Evolutionary conservation across 2,329 filamentous ascomycete species (phyloP).

Genomic region (Aspergillus arachidicola): DNA sequence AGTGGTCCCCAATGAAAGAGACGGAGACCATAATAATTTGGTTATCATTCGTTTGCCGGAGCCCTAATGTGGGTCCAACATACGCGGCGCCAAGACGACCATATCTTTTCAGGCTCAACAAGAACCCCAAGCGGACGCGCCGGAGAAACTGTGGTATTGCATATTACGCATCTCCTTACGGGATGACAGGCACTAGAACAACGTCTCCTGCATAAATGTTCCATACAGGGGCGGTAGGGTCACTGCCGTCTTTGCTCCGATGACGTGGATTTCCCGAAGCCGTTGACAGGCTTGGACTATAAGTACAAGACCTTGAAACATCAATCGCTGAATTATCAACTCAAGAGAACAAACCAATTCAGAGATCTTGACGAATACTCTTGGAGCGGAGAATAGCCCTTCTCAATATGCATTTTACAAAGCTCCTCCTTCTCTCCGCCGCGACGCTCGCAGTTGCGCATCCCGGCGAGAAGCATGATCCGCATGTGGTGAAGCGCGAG

Average conservation of each 20-base stretch:
- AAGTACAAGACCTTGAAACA: neutral
- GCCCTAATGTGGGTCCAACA: slow-evolving; percentile 11
- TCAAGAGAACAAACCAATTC: neutral
- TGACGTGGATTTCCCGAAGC: slow-evolving; percentile 10
- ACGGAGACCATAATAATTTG: neutral
- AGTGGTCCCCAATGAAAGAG: neutral
- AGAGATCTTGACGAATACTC: neutral
- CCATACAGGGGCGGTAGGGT: neutral
- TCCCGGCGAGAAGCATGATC: slow-evolving; percentile 35
- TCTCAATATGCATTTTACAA: slow-evolving; percentile 29
- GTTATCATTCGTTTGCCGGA: neutral
- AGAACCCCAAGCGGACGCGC: neutral
- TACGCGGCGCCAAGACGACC: slow-evolving; percentile 19
- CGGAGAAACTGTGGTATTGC: neutral
- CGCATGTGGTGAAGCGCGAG: slow-evolving; percentile 31
- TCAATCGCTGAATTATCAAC: slow-evolving; percentile 3
- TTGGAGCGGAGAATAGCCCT: neutral
- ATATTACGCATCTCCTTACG: neutral
- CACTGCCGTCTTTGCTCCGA: neutral
- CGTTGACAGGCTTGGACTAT: neutral
- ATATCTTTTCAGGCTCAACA: neutral
- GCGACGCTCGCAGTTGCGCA: slow-evolving; percentile 33
- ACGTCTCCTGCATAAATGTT: neutral
- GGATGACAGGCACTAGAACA: neutral
- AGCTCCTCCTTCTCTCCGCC: slow-evolving; percentile 34